phyloP scores from a whole-genome alignment of 371 early-diverging fungal genomes.

The Mortierella polycephala region DNA sequence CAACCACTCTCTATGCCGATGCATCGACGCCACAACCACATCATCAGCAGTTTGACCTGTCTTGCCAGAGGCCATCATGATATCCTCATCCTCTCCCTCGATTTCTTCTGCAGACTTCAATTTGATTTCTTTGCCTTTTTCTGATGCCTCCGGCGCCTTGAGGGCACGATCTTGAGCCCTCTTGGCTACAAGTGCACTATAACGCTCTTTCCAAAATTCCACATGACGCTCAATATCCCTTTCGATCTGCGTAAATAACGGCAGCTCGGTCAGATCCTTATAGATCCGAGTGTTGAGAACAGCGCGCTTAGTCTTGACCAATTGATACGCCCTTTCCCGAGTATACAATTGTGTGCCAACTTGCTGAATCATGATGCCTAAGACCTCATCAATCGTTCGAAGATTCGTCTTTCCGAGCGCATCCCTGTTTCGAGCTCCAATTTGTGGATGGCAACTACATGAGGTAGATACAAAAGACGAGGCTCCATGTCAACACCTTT shows the following conservation, averaged over 20 bases:
- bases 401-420: constrained; percentile 54
- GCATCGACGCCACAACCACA: constrained; percentile 6
- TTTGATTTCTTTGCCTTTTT: constrained; percentile 9
- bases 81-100: constrained; percentile 17
- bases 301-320: constrained; percentile 28
- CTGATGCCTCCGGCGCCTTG: neutral
- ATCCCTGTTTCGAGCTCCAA: constrained; percentile 58
- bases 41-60: constrained; percentile 12
- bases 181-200: constrained; percentile 13
- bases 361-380: constrained; percentile 61
- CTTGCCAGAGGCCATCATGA: constrained; percentile 2
- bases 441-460: constrained; percentile 65
- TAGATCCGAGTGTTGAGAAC: constrained; percentile 26
- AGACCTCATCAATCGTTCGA: constrained; percentile 54
- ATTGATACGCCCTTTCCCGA: constrained; percentile 17
- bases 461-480: neutral
- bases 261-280: constrained; percentile 9
- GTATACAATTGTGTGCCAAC: constrained; percentile 26
- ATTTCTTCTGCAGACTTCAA: constrained; percentile 11
- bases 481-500: neutral
- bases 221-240: constrained; percentile 21
- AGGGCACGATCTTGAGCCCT: neutral
- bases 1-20: constrained; percentile 54
- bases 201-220: constrained; percentile 13
- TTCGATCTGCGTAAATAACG: constrained; percentile 11